Percentiles rank a stretch among this genome's conserved stretches.
phyloP scores from a whole-genome alignment of 2,329 filamentous ascomycete species.

The Phoma herbarum region DNA sequence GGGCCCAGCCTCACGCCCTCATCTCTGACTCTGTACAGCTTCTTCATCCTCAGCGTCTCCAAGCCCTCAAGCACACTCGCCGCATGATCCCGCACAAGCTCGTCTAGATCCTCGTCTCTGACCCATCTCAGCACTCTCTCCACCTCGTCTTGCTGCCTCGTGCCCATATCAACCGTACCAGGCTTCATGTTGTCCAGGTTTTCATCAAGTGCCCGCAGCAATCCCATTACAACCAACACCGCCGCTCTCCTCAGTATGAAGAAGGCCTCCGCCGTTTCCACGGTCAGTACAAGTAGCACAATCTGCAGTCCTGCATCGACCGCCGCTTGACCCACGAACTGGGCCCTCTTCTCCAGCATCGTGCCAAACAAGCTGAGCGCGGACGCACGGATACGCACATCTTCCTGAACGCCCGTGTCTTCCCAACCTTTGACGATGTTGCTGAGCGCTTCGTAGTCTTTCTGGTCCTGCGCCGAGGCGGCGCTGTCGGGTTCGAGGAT shows the following conservation, averaged over 20 bases:
- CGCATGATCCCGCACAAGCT: constrained; percentile 72
- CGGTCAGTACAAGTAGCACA: constrained; percentile 67
- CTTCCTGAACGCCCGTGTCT: constrained; percentile 70
- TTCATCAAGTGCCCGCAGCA: constrained; percentile 67
- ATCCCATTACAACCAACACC: constrained; percentile 68
- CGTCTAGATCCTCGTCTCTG: constrained; percentile 72
- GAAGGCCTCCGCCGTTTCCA: constrained; percentile 68
- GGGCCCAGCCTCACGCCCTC: constrained; percentile 32
- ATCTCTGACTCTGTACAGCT: constrained; percentile 54
- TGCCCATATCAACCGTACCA: constrained; percentile 60
- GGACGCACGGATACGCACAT: constrained; percentile 74
- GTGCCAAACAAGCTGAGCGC: constrained; percentile 71
- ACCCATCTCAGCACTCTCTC: constrained; percentile 69
- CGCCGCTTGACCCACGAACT: constrained; percentile 53
- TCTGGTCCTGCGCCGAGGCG: constrained; percentile 27
- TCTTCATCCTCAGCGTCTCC: constrained; percentile 67
- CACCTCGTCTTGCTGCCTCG: constrained; percentile 68
- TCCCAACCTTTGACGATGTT: constrained; percentile 74
- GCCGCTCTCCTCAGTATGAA: constrained; percentile 74
- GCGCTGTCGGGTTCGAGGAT: constrained; percentile 43
- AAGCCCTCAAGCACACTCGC: constrained; percentile 72
- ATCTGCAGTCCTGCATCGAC: constrained; percentile 66
- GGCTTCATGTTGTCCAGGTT: constrained; percentile 52
- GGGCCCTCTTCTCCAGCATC: constrained; percentile 64
- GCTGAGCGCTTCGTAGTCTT: constrained; percentile 60